Evolutionary conservation across 2,329 filamentous ascomycete species (phyloP).

Genomic region (Paraconiothyrium brasiliense): DNA sequence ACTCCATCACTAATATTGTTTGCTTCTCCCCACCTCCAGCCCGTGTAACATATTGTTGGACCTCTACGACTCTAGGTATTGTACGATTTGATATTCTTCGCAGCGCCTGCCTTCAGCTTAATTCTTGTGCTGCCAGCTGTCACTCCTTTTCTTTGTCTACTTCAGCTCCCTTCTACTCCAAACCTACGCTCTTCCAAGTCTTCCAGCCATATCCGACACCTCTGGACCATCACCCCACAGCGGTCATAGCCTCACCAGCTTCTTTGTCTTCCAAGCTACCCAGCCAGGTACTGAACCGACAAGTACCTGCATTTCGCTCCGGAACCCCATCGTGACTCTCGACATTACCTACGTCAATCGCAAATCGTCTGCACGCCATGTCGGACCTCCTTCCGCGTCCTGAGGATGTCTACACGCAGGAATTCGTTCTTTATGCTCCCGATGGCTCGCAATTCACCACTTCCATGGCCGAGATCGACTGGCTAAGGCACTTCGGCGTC

Average conservation of each 20-base stretch:
- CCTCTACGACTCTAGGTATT: constrained; percentile 10
- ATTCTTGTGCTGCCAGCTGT: constrained; percentile 1
- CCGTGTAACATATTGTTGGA: constrained; percentile 7
- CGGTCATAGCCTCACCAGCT: constrained; percentile 3
- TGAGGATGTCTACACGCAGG: constrained; percentile 59
- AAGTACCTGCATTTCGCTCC: constrained; percentile 3
- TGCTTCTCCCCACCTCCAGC: neutral
- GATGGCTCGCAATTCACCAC: constrained; percentile 57
- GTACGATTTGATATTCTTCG: constrained; percentile 17
- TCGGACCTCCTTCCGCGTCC: constrained; percentile 19
- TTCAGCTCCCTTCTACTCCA: constrained; percentile 4
- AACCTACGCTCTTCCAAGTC: constrained; percentile 6
- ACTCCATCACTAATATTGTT: constrained; percentile 22
- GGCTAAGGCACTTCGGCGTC: constrained; percentile 58
- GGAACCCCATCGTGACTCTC: neutral
- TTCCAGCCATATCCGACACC: neutral
- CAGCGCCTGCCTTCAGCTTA: neutral
- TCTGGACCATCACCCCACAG: neutral
- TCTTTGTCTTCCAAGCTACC: constrained; percentile 20
- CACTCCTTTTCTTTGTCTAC: constrained; percentile 1
- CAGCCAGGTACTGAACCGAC: constrained; percentile 13
- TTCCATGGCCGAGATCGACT: constrained; percentile 56
- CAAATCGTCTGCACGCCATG: constrained; percentile 21
- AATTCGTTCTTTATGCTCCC: constrained; percentile 56
- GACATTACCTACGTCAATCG: neutral